Conservation (phyloP, 2,329 filamentous ascomycete species). For the Botrytis hyacinthi region DNA sequence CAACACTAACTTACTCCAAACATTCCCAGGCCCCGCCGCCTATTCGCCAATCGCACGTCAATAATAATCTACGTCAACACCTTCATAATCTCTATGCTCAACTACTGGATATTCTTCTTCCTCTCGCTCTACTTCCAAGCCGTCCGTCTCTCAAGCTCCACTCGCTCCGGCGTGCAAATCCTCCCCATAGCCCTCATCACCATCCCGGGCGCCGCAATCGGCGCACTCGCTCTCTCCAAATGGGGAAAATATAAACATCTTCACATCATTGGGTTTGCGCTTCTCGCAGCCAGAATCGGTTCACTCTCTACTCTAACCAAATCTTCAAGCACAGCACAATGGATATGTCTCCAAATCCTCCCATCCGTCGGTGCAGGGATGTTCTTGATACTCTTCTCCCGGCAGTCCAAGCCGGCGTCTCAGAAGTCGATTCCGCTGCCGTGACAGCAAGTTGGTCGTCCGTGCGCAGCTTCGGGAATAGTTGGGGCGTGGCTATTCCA, state of each 20-base stretch:
- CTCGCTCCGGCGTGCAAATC: constrained; percentile 52
- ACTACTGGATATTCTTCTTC: constrained; percentile 43
- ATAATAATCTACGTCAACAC: constrained; percentile 38
- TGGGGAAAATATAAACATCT: constrained; percentile 36
- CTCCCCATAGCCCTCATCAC: constrained; percentile 47
- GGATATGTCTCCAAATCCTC: constrained; percentile 46
- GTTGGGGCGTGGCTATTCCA: constrained; percentile 19
- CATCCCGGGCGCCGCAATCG: constrained; percentile 35
- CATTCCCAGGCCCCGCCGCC: not conserved
- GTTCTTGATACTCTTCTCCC: constrained; percentile 45
- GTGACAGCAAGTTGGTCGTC: constrained; percentile 21
- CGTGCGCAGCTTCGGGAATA: constrained; percentile 21
- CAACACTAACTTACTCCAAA: not conserved
- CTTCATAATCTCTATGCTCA: constrained; percentile 42
- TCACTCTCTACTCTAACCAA: constrained; percentile 39
- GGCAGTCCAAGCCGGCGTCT: constrained; percentile 41
- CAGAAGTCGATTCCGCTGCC: constrained; percentile 19
- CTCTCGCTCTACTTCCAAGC: constrained; percentile 47
- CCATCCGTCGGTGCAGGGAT: constrained; percentile 45
- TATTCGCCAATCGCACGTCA: constrained; percentile 24
- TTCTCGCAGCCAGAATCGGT: constrained; percentile 21
- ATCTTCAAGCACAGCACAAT: constrained; percentile 41
- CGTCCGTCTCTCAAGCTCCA: constrained; percentile 50
- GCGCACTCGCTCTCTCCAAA: constrained; percentile 13
- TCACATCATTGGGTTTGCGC: constrained; percentile 36